Percentiles rank a stretch among this genome's conserved stretches.
phyloP scores from a whole-genome alignment of 2,329 filamentous ascomycete species.

The Cytospora piceicola region DNA sequence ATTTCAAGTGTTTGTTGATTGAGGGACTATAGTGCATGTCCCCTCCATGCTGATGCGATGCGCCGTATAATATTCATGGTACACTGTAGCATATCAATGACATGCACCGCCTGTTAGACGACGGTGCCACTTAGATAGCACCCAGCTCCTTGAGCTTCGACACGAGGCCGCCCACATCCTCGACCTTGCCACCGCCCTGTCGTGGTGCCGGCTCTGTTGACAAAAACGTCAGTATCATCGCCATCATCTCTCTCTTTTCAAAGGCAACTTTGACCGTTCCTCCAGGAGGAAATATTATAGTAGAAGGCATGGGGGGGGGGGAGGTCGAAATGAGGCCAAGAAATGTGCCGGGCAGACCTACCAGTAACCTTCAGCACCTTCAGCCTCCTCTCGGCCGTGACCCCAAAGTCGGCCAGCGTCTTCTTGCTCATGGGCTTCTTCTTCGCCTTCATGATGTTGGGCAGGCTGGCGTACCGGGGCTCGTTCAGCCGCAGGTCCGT shows the following conservation, averaged over 20 bases:
- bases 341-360: conserved; percentile 47
- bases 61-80: not conserved
- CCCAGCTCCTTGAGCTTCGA: conserved; percentile 94
- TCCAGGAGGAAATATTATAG: too few relatives aligned
- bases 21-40: not conserved
- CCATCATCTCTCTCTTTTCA: too few relatives aligned
- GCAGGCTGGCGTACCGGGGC: conserved; percentile 91
- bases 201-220: conserved; percentile 77
- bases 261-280: too few relatives aligned
- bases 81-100: not conserved
- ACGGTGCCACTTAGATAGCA: conserved; percentile 63
- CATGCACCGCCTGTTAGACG: not conserved
- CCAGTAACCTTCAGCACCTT: conserved; percentile 89
- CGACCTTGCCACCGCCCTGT: conserved; percentile 94
- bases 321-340: too few relatives aligned
- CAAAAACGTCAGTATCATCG: conserved; percentile 19
- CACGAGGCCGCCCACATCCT: conserved; percentile 95
- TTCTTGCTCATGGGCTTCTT: conserved; percentile 98
- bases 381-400: conserved; percentile 74
- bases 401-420: conserved; percentile 78
- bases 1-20: not conserved
- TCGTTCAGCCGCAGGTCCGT: conserved; percentile 94
- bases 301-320: not conserved
- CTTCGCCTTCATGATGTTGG: conserved; percentile 99
- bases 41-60: conserved; percentile 10